Evolutionary conservation across 768 basidiomycete genomes (phyloP).

Genomic region (Tubosaeta sp.): DNA sequence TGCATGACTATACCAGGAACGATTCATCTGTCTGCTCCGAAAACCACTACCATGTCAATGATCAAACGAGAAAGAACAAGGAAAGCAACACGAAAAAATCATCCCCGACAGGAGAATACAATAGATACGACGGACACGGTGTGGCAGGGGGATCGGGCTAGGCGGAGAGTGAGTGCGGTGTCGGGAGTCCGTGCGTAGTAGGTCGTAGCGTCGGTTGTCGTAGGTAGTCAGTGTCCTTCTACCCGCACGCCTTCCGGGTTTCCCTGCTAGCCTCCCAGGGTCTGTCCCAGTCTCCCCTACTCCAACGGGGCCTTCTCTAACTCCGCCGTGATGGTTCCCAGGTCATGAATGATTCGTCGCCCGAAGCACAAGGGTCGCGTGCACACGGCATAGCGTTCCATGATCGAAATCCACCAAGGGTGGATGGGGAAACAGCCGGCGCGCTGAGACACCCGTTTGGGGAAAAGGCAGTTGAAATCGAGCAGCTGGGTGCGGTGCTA

Average conservation of each 20-base stretch:
- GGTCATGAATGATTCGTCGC: slow-evolving; percentile 58
- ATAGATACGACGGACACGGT: neutral
- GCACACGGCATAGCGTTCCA: slow-evolving; percentile 18
- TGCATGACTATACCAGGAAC: neutral
- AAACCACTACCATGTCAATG: neutral
- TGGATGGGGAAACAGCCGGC: slow-evolving; percentile 19
- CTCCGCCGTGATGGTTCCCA: slow-evolving; percentile 49
- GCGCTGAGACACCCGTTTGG: slow-evolving; percentile 13
- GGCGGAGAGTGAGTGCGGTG: too few species aligned
- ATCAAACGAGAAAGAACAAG: neutral
- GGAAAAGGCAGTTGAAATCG: slow-evolving; percentile 10
- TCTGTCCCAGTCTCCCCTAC: too few species aligned
- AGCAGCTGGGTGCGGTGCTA: slow-evolving; percentile 1
- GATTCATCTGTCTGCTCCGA: neutral
- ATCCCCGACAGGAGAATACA: neutral
- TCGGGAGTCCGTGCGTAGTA: too few species aligned
- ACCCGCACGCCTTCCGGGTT: too few species aligned
- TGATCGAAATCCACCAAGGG: slow-evolving; percentile 12
- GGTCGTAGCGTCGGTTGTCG: too few species aligned
- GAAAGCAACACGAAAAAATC: neutral
- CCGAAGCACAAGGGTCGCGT: slow-evolving; percentile 32
- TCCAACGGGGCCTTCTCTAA: slow-evolving; percentile 16
- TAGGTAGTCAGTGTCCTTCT: too few species aligned
- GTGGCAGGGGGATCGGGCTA: too few species aligned
- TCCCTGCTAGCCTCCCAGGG: too few species aligned